Evolutionary conservation across 805 yeast genomes (phyloP).

Genomic region (Kuraishia cidri): DNA sequence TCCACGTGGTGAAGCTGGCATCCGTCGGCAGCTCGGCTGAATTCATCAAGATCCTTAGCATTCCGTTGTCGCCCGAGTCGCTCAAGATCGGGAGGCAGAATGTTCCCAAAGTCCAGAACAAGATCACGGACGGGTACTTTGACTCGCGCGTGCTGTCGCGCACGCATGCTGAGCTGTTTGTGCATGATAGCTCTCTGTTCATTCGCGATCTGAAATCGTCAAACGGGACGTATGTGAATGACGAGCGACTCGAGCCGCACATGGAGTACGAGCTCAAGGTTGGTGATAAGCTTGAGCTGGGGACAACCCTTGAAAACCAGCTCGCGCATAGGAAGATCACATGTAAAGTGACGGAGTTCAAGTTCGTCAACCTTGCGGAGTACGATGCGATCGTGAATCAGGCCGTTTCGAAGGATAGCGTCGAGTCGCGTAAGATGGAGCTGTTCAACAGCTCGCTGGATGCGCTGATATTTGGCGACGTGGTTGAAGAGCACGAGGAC

Average conservation of each 20-base stretch:
- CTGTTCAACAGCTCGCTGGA: slow-evolving; percentile 23
- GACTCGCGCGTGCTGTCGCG: slow-evolving; percentile 90
- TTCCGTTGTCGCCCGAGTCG: slow-evolving; percentile 78
- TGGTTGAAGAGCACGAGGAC: slow-evolving; percentile 21
- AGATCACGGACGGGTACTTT: slow-evolving; percentile 80
- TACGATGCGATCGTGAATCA: slow-evolving; percentile 14
- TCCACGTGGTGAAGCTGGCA: slow-evolving; percentile 50
- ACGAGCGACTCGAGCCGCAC: slow-evolving; percentile 53
- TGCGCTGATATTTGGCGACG: slow-evolving; percentile 25
- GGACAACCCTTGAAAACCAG: slow-evolving; percentile 73
- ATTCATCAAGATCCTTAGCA: slow-evolving; percentile 56
- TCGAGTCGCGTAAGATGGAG: slow-evolving; percentile 16
- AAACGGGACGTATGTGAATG: slow-evolving; percentile 91
- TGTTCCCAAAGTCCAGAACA: slow-evolving; percentile 48
- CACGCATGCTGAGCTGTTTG: slow-evolving; percentile 86
- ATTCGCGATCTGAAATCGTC: slow-evolving; percentile 84
- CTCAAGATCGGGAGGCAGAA: slow-evolving; percentile 87
- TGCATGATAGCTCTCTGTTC: slow-evolving; percentile 54
- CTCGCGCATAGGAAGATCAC: slow-evolving; percentile 79
- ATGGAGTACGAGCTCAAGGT: slow-evolving; percentile 56
- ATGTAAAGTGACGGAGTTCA: slow-evolving; percentile 70
- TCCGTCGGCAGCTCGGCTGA: slow-evolving; percentile 81
- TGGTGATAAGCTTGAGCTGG: slow-evolving; percentile 89
- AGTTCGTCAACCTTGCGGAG: slow-evolving; percentile 36
- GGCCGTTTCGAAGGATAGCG: slow-evolving; percentile 14